phyloP scores from a whole-genome alignment of 306 rosid genomes.

The Biancaea sappan region DNA sequence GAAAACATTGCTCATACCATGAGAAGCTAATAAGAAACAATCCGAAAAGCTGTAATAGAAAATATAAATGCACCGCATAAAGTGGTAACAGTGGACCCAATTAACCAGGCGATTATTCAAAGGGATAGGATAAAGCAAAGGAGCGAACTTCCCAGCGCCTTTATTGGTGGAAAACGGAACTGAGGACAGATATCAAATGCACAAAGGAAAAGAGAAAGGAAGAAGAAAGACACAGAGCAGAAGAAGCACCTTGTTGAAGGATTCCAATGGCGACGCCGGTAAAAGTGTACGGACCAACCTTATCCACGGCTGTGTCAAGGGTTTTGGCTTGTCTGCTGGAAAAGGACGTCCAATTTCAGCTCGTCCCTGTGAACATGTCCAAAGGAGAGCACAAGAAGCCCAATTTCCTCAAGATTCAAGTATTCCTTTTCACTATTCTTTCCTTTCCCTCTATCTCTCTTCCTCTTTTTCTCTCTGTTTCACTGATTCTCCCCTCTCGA shows the following conservation, averaged over 20 bases:
- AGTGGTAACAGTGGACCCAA: not conserved
- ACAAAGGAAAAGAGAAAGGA: not conserved
- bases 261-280: constrained; percentile 61
- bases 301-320: constrained; percentile 83
- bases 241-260: not conserved
- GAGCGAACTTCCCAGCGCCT: not conserved
- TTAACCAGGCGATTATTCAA: too few relatives aligned
- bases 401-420: constrained; percentile 71
- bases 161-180: constrained; percentile 26
- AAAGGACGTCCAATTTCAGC: constrained; percentile 67
- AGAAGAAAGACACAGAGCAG: not conserved
- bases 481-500: not conserved
- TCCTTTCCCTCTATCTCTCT: not conserved
- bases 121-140: not conserved
- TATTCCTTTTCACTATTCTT: not conserved
- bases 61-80: not conserved
- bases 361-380: constrained; percentile 68
- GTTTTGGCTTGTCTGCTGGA: constrained; percentile 77
- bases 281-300: constrained; percentile 79
- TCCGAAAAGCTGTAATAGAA: not conserved
- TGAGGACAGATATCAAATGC: not conserved
- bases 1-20: too few relatives aligned
- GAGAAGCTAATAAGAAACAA: not conserved
- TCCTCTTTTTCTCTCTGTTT: not conserved
- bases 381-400: constrained; percentile 87